phyloP scores from a whole-genome alignment of 1,284 basidiomycete genomes.

The Cutaneotrichosporon dermatis region DNA sequence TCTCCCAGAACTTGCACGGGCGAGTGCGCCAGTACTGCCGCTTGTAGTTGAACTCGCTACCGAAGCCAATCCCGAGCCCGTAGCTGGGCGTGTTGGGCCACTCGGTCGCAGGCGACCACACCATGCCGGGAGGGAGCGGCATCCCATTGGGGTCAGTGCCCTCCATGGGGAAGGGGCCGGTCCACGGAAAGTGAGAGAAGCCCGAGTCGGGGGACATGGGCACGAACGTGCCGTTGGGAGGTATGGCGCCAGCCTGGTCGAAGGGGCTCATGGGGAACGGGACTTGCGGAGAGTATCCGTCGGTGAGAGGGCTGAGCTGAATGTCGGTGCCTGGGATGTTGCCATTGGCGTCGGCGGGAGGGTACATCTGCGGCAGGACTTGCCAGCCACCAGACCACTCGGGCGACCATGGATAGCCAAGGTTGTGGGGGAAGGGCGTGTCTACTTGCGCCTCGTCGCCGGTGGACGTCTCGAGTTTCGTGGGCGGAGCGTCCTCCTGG shows the following conservation, averaged over 20 bases:
- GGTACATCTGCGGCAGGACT: background rate
- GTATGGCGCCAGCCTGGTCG: too few species aligned
- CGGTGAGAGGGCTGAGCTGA: background rate
- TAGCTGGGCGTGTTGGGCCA: constrained; percentile 13
- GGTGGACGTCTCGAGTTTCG: background rate
- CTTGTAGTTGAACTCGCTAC: background rate
- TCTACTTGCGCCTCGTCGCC: background rate
- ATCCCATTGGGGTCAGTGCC: too few species aligned
- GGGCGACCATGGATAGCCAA: background rate
- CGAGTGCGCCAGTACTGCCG: constrained; percentile 25
- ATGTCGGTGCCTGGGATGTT: background rate
- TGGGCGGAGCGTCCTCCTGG: background rate
- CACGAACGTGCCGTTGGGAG: too few species aligned
- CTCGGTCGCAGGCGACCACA: too few species aligned
- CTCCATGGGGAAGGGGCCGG: too few species aligned
- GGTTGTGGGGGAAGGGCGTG: background rate
- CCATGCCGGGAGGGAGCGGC: too few species aligned
- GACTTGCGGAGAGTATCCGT: too few species aligned
- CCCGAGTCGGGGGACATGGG: too few species aligned
- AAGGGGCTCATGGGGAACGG: too few species aligned
- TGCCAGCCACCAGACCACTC: background rate
- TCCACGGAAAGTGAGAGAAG: too few species aligned
- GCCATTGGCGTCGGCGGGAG: background rate
- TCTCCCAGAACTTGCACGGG: constrained; percentile 39
- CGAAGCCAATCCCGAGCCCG: constrained; percentile 18